A percentile compares a stretch with the other conserved stretches of the same genome.
Evolutionary conservation across 2,329 filamentous ascomycete species (phyloP).

Genomic region (Nothophoma quercina): DNA sequence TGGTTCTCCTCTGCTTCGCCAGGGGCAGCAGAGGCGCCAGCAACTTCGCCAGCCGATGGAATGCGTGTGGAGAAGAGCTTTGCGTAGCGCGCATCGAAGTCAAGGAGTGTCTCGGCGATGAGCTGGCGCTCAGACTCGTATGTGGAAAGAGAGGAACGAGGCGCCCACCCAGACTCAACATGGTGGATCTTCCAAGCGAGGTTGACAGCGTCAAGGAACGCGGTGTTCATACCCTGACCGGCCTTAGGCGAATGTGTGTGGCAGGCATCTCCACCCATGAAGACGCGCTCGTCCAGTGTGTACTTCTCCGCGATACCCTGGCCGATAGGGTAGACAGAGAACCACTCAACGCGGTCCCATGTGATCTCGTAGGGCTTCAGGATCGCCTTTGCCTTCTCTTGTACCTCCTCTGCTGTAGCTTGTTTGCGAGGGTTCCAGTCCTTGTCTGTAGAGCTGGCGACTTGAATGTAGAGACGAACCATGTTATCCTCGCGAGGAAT

Average conservation of each 20-base stretch:
- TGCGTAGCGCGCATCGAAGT: conserved; percentile 89
- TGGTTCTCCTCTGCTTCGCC: conserved; percentile 66
- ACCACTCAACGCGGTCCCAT: conserved; percentile 72
- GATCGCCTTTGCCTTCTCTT: conserved; percentile 65
- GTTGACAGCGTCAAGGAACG: conserved; percentile 75
- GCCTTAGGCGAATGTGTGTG: conserved; percentile 71
- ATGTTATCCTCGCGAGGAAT: conserved; percentile 64
- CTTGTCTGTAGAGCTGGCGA: conserved; percentile 67
- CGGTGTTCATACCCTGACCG: conserved; percentile 70
- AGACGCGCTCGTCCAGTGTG: conserved; percentile 69
- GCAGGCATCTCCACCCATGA: conserved; percentile 71
- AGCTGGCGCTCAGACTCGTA: conserved; percentile 88
- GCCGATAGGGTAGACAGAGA: conserved; percentile 70
- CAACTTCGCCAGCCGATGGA: conserved; percentile 75
- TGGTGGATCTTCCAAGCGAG: conserved; percentile 96
- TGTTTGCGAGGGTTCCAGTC: conserved; percentile 69
- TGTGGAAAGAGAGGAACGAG: conserved; percentile 76
- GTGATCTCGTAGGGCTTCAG: conserved; percentile 66
- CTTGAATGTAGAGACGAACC: conserved; percentile 65
- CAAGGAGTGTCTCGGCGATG: conserved; percentile 82
- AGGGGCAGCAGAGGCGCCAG: conserved; percentile 65
- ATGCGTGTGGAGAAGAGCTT: conserved; percentile 85
- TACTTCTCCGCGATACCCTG: conserved; percentile 71
- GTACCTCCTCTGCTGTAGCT: conserved; percentile 66
- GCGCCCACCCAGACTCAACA: conserved; percentile 82